Percentiles rank a stretch among this genome's conserved stretches.
Conservation (phyloP, 1,139 yeast species). For the Debaryomyces psychrophilus region DNA sequence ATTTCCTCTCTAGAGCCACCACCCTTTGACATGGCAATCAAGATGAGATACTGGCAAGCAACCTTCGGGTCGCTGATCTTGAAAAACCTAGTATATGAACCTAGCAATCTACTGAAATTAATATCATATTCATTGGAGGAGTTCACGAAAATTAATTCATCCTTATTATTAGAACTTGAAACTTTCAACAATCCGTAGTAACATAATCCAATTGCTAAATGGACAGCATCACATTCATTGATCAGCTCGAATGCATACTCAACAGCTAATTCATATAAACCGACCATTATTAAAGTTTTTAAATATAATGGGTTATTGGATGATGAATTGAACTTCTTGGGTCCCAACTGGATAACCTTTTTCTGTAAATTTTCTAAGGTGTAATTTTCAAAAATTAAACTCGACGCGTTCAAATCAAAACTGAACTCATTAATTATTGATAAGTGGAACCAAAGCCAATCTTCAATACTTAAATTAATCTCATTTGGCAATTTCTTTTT, state of each 20-base stretch:
- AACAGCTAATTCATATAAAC: slow-evolving; percentile 82
- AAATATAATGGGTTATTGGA: slow-evolving; percentile 75
- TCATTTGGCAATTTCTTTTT: slow-evolving; percentile 72
- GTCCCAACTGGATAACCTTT: slow-evolving; percentile 71
- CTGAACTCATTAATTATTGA: slow-evolving; percentile 64
- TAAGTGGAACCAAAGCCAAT: slow-evolving; percentile 96
- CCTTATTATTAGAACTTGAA: slow-evolving; percentile 31
- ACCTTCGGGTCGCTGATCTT: slow-evolving; percentile 85
- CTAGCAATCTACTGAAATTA: slow-evolving; percentile 62
- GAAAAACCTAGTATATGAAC: slow-evolving; percentile 78
- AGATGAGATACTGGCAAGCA: slow-evolving; percentile 83
- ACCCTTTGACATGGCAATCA: slow-evolving; percentile 61
- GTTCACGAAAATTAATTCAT: slow-evolving; percentile 38
- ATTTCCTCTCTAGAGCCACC: slow-evolving; percentile 47
- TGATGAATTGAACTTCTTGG: slow-evolving; percentile 66
- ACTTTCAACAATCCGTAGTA: slow-evolving; percentile 74
- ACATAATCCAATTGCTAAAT: slow-evolving; percentile 79
- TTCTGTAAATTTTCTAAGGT: slow-evolving; percentile 74
- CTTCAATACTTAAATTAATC: slow-evolving; percentile 83
- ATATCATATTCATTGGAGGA: slow-evolving; percentile 46
- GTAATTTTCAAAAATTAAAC: slow-evolving; percentile 71
- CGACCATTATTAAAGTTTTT: slow-evolving; percentile 73
- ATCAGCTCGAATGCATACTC: slow-evolving; percentile 63
- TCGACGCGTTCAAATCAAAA: slow-evolving; percentile 32
- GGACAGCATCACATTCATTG: slow-evolving; percentile 87